A percentile compares a stretch with the other conserved stretches of the same genome.
These are phyloP conservation scores for Teratosphaeriaceae sp. DNA, from an alignment of 2,329 filamentous ascomycete species.

Conservation along the genomic window DNA sequence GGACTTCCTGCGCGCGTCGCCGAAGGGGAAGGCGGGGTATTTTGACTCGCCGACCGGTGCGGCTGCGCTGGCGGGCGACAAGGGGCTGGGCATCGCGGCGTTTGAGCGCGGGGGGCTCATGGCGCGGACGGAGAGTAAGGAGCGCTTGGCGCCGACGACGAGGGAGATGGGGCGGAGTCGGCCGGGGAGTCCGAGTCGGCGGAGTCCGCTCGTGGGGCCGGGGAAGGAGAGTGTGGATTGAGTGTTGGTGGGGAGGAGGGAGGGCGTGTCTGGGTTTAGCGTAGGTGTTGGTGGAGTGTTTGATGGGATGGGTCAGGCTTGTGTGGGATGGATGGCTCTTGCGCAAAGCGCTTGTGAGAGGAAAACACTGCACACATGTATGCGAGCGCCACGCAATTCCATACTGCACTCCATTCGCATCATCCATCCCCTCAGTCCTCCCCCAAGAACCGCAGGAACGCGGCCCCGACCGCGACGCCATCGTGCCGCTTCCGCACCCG, in stretches of 20 bases:
- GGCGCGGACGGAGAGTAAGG: constrained; percentile 77
- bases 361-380: no score
- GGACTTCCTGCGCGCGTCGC: constrained; percentile 21
- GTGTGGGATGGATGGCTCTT: no score
- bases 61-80: constrained; percentile 7
- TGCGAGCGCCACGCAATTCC: no score
- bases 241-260: no score
- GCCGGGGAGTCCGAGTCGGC: constrained; percentile 43
- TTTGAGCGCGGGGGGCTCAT: constrained; percentile 65
- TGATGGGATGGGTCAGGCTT: not conserved
- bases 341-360: no score
- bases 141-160: constrained; percentile 57
- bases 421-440: constrained; percentile 40
- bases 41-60: constrained; percentile 41
- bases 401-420: no score
- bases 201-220: constrained; percentile 30
- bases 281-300: constrained; percentile 5
- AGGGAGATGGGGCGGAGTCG: constrained; percentile 42
- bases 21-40: constrained; percentile 29
- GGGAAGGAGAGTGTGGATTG: constrained; percentile 32
- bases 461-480: constrained; percentile 65
- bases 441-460: constrained; percentile 70
- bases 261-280: constrained; percentile 2
- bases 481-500: constrained; percentile 66
- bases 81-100: constrained; percentile 30